Percentiles rank a stretch among this genome's conserved stretches.
These are phyloP conservation scores for Podospora bellae-mahoneyi DNA, from an alignment of 495 filamentous ascomycete genomes.

Conservation along the genomic window DNA sequence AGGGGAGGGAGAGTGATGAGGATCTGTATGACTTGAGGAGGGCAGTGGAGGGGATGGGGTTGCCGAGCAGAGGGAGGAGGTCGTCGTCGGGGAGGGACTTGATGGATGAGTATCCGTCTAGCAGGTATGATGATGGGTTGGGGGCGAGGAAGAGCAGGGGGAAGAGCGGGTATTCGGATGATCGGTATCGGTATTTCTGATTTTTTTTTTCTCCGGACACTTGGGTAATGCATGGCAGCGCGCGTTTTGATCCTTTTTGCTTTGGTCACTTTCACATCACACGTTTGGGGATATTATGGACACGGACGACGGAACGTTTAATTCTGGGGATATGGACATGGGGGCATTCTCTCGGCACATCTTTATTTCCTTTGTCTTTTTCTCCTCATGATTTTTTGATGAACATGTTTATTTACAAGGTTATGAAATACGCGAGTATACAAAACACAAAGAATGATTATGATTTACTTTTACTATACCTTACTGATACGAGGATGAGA, in stretches of 20 bases:
- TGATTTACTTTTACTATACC: not conserved
- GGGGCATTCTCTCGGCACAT: not conserved
- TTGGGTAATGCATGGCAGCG: not conserved
- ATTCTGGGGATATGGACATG: not conserved
- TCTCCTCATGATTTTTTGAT: not conserved
- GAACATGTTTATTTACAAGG: not conserved
- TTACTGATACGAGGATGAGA: not conserved
- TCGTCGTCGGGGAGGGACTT: not conserved
- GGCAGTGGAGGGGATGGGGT: constrained; percentile 29
- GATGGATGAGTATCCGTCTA: not conserved
- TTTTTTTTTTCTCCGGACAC: not conserved
- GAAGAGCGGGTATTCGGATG: not conserved
- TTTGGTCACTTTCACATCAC: not conserved
- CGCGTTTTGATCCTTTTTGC: not conserved
- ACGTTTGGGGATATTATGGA: not conserved
- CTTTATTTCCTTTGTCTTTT: constrained; percentile 4
- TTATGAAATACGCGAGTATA: not conserved
- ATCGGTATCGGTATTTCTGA: constrained; percentile 13
- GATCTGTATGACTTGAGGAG: constrained; percentile 25
- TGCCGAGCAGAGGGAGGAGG: constrained; percentile 10
- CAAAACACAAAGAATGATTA: not conserved
- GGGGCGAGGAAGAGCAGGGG: not conserved
- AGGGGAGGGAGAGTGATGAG: constrained; percentile 15
- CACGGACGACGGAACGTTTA: not conserved
- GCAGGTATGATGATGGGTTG: not conserved